These are phyloP conservation scores for Oryza longistaminata DNA, from an alignment of 176 grass and related monocot genomes.

Conservation along the genomic window DNA sequence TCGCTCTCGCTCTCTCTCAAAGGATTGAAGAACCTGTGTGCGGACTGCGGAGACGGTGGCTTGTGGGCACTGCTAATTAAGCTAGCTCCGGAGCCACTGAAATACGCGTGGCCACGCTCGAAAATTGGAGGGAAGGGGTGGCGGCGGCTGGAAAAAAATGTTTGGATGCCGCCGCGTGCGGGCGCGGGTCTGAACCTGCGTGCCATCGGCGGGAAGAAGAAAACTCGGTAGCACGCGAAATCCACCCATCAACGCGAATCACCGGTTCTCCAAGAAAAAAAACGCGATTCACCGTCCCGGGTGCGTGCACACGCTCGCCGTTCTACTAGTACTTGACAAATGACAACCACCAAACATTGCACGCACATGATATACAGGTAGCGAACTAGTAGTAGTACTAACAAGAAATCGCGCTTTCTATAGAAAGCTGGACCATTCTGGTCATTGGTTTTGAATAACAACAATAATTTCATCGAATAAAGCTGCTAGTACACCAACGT, in stretches of 20 bases:
- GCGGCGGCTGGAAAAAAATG: conserved; percentile 27
- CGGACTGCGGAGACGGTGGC: background rate
- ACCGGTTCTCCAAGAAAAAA: background rate
- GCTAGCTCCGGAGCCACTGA: background rate
- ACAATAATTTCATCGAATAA: background rate
- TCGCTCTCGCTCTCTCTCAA: background rate
- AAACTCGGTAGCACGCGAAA: background rate
- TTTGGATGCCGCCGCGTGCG: background rate
- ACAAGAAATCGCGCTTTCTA: background rate
- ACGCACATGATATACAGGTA: background rate
- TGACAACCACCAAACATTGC: background rate
- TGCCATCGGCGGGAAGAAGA: conserved; percentile 22
- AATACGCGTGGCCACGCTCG: conserved; percentile 9
- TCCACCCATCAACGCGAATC: background rate
- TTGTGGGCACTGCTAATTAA: background rate
- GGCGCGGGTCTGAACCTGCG: background rate
- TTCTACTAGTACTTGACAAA: background rate
- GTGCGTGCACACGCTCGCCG: too few species aligned
- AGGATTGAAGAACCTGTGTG: background rate
- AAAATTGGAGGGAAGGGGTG: background rate
- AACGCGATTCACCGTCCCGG: background rate
- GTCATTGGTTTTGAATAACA: background rate
- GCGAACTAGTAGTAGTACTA: background rate
- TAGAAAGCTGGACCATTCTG: background rate
- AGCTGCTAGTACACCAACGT: background rate